Percentiles rank a stretch among this genome's conserved stretches.
phyloP scores from a whole-genome alignment of 257 asterid species.

The Thymus quinquecostatus region DNA sequence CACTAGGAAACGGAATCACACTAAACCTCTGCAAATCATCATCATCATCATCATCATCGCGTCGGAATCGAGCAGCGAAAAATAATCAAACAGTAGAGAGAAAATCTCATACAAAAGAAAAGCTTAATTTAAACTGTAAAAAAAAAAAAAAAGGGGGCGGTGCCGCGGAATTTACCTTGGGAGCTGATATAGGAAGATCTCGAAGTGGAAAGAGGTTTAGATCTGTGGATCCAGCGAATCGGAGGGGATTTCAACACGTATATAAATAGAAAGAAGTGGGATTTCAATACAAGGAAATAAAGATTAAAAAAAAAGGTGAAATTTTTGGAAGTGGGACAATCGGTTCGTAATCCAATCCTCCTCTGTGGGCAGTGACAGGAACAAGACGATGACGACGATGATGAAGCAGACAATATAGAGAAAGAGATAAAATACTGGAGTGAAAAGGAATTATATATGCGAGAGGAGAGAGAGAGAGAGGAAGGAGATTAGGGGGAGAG shows the following conservation, averaged over 20 bases:
- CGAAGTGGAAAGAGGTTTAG: constrained; percentile 52
- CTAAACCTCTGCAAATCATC: neutral
- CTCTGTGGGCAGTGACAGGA: constrained; percentile 30
- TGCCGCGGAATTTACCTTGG: constrained; percentile 46
- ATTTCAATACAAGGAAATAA: neutral
- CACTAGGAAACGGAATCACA: constrained; percentile 26
- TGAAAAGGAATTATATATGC: constrained; percentile 1
- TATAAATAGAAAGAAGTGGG: too few species aligned
- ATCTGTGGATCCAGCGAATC: constrained; percentile 72
- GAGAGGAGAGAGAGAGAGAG: neutral
- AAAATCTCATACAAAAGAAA: constrained; percentile 1
- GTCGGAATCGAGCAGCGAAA: constrained; percentile 27
- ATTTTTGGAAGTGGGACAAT: constrained; percentile 30
- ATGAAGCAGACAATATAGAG: constrained; percentile 32
- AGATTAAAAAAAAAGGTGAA: neutral
- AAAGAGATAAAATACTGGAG: constrained; percentile 22
- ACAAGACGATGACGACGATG: constrained; percentile 35
- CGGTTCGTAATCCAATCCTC: constrained; percentile 8
- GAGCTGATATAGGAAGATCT: constrained; percentile 55
- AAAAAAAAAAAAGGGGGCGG: neutral
- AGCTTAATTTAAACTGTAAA: neutral
- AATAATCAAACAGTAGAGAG: constrained; percentile 10
- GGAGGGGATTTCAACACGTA: constrained; percentile 13
- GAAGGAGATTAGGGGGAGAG: neutral
- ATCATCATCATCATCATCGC: neutral